A percentile compares a stretch with the other conserved stretches of the same genome.
These are phyloP conservation scores for Lyophyllum atratum DNA, from an alignment of 768 basidiomycete genomes.

Conservation along the genomic window DNA sequence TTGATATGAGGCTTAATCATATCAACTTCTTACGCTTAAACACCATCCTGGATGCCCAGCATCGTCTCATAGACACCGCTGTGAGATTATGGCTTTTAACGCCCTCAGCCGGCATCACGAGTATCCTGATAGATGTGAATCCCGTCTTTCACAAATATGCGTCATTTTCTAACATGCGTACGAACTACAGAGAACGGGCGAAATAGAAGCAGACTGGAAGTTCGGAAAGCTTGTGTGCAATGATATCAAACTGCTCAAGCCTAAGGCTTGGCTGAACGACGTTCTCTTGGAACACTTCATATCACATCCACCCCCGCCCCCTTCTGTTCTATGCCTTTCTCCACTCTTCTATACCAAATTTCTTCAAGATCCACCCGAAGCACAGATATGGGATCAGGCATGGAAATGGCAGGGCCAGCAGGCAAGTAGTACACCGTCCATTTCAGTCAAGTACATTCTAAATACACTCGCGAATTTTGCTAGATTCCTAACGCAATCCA, in stretches of 20 bases:
- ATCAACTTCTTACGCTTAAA: not conserved
- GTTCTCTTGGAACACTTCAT: not conserved
- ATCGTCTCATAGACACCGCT: not conserved
- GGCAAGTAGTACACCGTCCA: too few relatives aligned
- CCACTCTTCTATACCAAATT: not conserved
- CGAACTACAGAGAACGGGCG: not conserved
- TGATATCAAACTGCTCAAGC: not conserved
- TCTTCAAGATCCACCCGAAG: not conserved
- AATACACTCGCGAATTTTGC: too few relatives aligned
- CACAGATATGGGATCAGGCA: not conserved
- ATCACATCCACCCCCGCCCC: not conserved
- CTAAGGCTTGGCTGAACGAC: not conserved
- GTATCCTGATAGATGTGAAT: not conserved
- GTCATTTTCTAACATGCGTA: not conserved
- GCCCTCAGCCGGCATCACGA: not conserved
- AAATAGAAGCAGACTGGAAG: not conserved
- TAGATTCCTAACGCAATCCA: too few relatives aligned
- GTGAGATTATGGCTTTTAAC: not conserved
- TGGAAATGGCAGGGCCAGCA: not conserved
- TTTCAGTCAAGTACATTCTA: too few relatives aligned
- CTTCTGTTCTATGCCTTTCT: not conserved
- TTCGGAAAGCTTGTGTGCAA: not conserved
- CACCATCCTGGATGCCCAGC: not conserved
- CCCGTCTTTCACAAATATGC: not conserved
- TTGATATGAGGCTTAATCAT: not conserved